Base-by-base conservation (phyloP, 139 green algal species). In the Choricystis sp. region DNA sequence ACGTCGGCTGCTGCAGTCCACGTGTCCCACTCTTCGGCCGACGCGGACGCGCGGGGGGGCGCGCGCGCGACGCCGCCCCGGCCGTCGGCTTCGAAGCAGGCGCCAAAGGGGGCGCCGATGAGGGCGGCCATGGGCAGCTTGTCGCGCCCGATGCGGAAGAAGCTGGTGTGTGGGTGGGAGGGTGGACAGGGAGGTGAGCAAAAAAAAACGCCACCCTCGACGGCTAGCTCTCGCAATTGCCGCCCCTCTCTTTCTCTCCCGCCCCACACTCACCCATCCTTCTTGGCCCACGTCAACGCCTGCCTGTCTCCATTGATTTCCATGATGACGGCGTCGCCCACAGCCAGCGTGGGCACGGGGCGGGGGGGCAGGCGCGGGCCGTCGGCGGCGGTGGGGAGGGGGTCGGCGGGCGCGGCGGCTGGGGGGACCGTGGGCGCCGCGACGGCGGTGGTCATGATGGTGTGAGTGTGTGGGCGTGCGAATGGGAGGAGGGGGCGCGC, bases 281-380 rank as follows among this genome's bases (percentile, higher is more conserved):
- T 22, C 26, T 49, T 70, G 26, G 77, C 28, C 29, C 69, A 70
- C 2, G 79, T 29, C 26, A 78, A 72, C 25, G 66, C 62, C 29
- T 76, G 62, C 60, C 81, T 80, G n/a, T 83, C 79, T 4, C 79
- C 74, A 30, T 84, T 80, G 14, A 83, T 74, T 23, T 88, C 82
- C 2, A 85, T 57, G 0, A 88, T 70, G 16, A 79, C 73, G 26
- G 65, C 69, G 63, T 88, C 76, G 19, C 79, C 79, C 55, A 85
- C 77, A 3, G 9, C 9, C 40, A 52, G 9, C 9, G 16, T 16
- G 40, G 40, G 40, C 40, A 52, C 40, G 40, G 9, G 16, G 9
- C 9, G 40, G 9, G 40, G 40, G 9, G 40, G 40, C 40, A 16
- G 9, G 40, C 9, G 40, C 40, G 9, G 16, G 40, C 40, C 9